These are phyloP conservation scores for Poa pratensis DNA, from an alignment of 176 grass and related monocot species.

Conservation along the genomic window DNA sequence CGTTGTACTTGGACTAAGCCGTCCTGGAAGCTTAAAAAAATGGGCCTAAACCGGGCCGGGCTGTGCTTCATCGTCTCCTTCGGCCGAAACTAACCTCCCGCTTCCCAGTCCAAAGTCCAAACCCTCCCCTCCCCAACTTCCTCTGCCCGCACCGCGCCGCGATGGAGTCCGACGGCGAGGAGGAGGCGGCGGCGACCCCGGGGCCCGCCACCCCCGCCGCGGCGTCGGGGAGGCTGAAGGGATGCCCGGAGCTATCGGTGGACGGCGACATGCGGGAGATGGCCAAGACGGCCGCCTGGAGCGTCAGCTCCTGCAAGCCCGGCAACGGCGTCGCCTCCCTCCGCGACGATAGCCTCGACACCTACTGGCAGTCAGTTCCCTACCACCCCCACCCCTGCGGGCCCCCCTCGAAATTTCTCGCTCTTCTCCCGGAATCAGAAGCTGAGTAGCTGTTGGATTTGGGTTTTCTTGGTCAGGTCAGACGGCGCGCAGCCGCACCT, in stretches of 20 bases:
- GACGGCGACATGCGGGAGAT: slow-evolving; percentile 77
- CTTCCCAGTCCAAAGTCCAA: too few species aligned
- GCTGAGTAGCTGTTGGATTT: not conserved
- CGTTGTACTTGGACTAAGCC: too few species aligned
- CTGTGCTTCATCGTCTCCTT: too few species aligned
- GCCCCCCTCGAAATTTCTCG: not conserved
- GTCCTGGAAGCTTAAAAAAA: too few species aligned
- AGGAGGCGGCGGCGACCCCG: slow-evolving; percentile 58
- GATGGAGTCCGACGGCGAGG: slow-evolving; percentile 88
- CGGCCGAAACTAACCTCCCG: too few species aligned
- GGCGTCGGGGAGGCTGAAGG: slow-evolving; percentile 56
- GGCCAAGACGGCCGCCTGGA: slow-evolving; percentile 88
- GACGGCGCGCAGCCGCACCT: slow-evolving; percentile 94
- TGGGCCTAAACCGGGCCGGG: too few species aligned
- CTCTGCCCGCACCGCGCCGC: too few species aligned
- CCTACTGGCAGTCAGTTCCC: slow-evolving; percentile 68
- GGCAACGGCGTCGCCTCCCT: slow-evolving; percentile 83
- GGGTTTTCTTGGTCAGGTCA: slow-evolving; percentile 51
- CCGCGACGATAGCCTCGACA: slow-evolving; percentile 82
- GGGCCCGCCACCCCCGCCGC: not conserved
- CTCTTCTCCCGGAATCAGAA: not conserved
- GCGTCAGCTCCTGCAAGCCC: slow-evolving; percentile 93
- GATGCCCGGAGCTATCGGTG: slow-evolving; percentile 56
- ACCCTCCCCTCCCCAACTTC: too few species aligned
- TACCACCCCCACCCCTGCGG: not conserved